Base-by-base conservation (phyloP, 2,329 filamentous ascomycete genomes). In the Claviceps pazoutovae region DNA sequence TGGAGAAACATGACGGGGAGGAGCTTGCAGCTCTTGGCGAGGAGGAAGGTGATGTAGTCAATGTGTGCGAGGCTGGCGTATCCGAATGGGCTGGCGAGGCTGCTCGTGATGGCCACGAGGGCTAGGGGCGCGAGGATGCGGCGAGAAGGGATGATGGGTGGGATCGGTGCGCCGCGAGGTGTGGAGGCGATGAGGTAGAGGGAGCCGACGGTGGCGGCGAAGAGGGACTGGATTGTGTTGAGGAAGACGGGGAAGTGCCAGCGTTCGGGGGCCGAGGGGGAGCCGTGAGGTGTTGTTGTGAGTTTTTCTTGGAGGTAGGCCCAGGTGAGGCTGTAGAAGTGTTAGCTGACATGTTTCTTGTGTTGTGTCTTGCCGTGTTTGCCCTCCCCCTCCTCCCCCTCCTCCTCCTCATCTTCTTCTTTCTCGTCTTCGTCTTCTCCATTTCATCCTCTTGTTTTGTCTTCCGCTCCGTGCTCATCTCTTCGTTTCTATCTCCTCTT, bases 1-100 rank as follows among this genome's bases (percentile, higher is more conserved):
- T 98, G 91, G 42, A 98, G 78, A 62, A 93, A 83, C 93, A 98
- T 97, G 63, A 98, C 93, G 2, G 93, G 93, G n/a, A 98, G 82
- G 19, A 98, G 79, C 73, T 98, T 98, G 83, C 93, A 98, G 61
- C 85, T 90, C 71, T 98, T 97, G 60, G 93, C 91, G 43, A 98
- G 84, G 59, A 96, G 87, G 71, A 95, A 97, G 34, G 93, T 96
- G 63, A 97, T 88, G 71, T 97, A 97, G 78, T 97, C 93, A 69
- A 97, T 89, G 67, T 97, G 89, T 39, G 85, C 83, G 49, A 97
- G 82, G 54, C 83, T 86, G 48, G 93, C 90, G 70, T 97, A 97
- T 59, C 91, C 93, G 63, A 96, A 96, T 2, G 91, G 91, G n/a
- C 85, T 89, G 41, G 91, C 89, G 50, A 97, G 84, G 4, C 88